A percentile compares a stretch with the other conserved stretches of the same genome.
Evolutionary conservation across 768 basidiomycete genomes (phyloP).

Genomic region (Serendipita sp.): DNA sequence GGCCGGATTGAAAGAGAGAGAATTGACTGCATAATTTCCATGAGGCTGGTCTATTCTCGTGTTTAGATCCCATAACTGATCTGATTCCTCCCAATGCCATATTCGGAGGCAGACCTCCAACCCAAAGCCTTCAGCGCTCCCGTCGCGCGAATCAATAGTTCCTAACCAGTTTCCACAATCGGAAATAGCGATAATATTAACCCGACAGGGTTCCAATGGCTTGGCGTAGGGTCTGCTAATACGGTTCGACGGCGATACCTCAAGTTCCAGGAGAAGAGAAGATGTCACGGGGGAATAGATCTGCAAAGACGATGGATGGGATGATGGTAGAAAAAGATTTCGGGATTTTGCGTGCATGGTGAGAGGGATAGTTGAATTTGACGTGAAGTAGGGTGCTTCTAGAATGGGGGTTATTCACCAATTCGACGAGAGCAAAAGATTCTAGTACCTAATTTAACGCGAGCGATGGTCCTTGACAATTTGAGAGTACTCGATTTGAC

Average conservation of each 20-base stretch:
- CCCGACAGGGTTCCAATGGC: constrained; percentile 54
- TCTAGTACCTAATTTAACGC: constrained; percentile 57
- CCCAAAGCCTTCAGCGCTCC: constrained; percentile 41
- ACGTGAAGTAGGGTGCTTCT: constrained; percentile 25
- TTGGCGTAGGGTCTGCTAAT: constrained; percentile 71
- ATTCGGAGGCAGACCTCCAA: constrained; percentile 72
- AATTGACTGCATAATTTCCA: constrained; percentile 43
- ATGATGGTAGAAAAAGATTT: constrained; percentile 76
- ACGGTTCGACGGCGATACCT: constrained; percentile 86
- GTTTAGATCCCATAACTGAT: constrained; percentile 56
- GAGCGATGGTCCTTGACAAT: constrained; percentile 54
- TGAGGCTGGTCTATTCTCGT: constrained; percentile 86
- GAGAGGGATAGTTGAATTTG: constrained; percentile 36
- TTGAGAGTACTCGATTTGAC: constrained; percentile 57
- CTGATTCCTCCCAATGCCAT: constrained; percentile 68
- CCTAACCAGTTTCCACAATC: constrained; percentile 78
- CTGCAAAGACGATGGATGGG: constrained; percentile 91
- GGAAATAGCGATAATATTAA: constrained; percentile 55
- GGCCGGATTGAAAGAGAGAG: constrained; percentile 51
- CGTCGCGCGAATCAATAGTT: constrained; percentile 63
- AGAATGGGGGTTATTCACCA: constrained; percentile 8
- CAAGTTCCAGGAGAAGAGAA: constrained; percentile 67
- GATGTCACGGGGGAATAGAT: constrained; percentile 64
- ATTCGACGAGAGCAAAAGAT: not conserved
- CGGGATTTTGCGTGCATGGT: constrained; percentile 59